Conservation (phyloP, 2,329 filamentous ascomycete genomes). For the Calonectria leucothoes region DNA sequence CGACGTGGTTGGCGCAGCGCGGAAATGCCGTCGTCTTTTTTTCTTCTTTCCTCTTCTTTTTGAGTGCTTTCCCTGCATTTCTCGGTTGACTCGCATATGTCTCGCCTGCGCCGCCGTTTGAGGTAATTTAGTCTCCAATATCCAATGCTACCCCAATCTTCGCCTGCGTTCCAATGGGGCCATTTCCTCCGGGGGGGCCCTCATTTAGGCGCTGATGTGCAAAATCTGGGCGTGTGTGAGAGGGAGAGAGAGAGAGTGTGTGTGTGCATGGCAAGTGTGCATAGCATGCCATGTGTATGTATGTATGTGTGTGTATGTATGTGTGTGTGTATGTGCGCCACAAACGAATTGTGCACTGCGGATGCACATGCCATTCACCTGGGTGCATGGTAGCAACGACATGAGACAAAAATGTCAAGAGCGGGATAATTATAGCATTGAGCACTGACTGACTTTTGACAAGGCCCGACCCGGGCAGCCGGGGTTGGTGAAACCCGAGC, state of each 20-base stretch:
- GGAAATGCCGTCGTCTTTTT: too few species aligned
- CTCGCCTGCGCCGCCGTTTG: background rate
- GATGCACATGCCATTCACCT: background rate
- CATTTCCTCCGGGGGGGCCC: background rate
- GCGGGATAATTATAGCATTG: background rate
- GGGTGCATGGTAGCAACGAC: too few species aligned
- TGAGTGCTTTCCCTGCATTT: background rate
- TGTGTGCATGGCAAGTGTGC: background rate
- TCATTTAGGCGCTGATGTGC: background rate
- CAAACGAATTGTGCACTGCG: background rate
- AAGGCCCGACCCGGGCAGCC: background rate
- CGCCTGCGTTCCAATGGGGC: background rate
- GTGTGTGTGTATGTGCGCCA: background rate
- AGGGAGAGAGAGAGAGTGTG: background rate
- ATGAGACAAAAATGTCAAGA: background rate
- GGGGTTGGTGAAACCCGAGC: conserved; percentile 4
- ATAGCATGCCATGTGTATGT: background rate
- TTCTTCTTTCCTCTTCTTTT: background rate
- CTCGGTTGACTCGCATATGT: background rate
- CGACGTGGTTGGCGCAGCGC: background rate
- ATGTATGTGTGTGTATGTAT: background rate
- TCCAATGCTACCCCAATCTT: background rate
- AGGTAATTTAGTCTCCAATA: background rate
- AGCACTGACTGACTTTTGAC: background rate
- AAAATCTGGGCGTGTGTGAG: background rate